phyloP scores from a whole-genome alignment of 23 red algal genomes.

The Gracilaria gracilis region DNA sequence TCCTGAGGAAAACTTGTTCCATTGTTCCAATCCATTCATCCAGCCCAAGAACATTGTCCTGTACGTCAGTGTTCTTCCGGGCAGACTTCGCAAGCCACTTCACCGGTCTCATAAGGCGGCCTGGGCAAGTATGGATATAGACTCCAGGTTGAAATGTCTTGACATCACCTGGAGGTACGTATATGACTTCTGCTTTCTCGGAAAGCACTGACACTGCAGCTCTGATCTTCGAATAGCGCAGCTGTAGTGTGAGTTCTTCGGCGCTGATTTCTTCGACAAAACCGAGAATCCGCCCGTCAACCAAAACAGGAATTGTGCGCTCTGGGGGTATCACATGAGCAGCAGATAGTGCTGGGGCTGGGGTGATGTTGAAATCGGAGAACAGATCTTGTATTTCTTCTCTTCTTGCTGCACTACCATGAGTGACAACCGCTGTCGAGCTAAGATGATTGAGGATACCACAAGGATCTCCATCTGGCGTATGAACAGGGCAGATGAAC shows the following conservation, averaged over 20 bases:
- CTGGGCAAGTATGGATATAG: conserved; percentile 73
- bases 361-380: conserved; percentile 48
- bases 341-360: conserved; percentile 62
- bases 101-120: conserved; percentile 85
- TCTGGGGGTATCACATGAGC: conserved; percentile 50
- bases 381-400: conserved; percentile 49
- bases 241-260: conserved; percentile 31
- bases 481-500: conserved; percentile 99
- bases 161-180: conserved; percentile 35
- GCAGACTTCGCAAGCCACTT: conserved; percentile 59
- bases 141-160: conserved; percentile 78
- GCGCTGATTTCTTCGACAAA: conserved; percentile 64
- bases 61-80: not conserved
- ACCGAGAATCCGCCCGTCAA: conserved; percentile 85
- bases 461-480: conserved; percentile 96
- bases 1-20: conserved; percentile 85
- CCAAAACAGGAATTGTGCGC: conserved; percentile 72
- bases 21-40: conserved; percentile 82
- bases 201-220: conserved; percentile 39
- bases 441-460: conserved; percentile 88
- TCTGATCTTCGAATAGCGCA: conserved; percentile 67
- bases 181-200: conserved; percentile 56
- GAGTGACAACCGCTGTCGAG: conserved; percentile 37
- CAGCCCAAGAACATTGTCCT: conserved; percentile 29
- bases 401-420: conserved; percentile 43